Evolutionary conservation across 1,139 yeast species (phyloP).

Genomic region (Taphrina communis): DNA sequence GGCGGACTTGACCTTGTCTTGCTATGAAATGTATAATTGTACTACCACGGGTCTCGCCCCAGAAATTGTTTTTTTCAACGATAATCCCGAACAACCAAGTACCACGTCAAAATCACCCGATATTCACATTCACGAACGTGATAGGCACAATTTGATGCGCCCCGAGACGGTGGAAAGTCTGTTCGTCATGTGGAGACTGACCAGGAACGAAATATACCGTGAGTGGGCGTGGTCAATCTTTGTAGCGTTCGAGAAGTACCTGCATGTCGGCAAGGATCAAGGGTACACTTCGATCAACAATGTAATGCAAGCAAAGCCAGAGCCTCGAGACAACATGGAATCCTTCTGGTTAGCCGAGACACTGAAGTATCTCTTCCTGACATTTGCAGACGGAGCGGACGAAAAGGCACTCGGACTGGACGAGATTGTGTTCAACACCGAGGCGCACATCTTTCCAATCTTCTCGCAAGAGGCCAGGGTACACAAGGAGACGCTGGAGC

Average conservation of each 20-base stretch:
- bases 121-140: slow-evolving; percentile 71
- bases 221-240: slow-evolving; percentile 91
- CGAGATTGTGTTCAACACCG: slow-evolving; percentile 82
- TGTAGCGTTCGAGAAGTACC: slow-evolving; percentile 67
- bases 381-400: slow-evolving; percentile 62
- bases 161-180: slow-evolving; percentile 95
- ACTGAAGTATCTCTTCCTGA: slow-evolving; percentile 79
- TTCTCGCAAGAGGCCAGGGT: slow-evolving; percentile 50
- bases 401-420: slow-evolving; percentile 69
- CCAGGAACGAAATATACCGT: slow-evolving; percentile 75
- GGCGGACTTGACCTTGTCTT: slow-evolving; percentile 75
- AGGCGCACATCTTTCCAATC: slow-evolving; percentile 88
- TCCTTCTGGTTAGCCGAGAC: slow-evolving; percentile 96
- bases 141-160: slow-evolving; percentile 83
- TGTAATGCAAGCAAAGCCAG: slow-evolving; percentile 62
- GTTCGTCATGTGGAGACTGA: slow-evolving; percentile 77
- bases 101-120: slow-evolving; percentile 54
- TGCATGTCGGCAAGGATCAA: slow-evolving; percentile 58
- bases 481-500: slow-evolving; percentile 15
- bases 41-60: slow-evolving; percentile 81
- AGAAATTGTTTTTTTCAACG: slow-evolving; percentile 82
- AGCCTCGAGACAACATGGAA: slow-evolving; percentile 73
- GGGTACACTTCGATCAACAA: slow-evolving; percentile 73
- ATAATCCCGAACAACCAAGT: slow-evolving; percentile 49
- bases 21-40: slow-evolving; percentile 81